Percentiles rank a stretch among this genome's conserved stretches.
These are phyloP conservation scores for Pseudogymnoascus sp. DNA, from an alignment of 2,329 filamentous ascomycete genomes.

Conservation along the genomic window DNA sequence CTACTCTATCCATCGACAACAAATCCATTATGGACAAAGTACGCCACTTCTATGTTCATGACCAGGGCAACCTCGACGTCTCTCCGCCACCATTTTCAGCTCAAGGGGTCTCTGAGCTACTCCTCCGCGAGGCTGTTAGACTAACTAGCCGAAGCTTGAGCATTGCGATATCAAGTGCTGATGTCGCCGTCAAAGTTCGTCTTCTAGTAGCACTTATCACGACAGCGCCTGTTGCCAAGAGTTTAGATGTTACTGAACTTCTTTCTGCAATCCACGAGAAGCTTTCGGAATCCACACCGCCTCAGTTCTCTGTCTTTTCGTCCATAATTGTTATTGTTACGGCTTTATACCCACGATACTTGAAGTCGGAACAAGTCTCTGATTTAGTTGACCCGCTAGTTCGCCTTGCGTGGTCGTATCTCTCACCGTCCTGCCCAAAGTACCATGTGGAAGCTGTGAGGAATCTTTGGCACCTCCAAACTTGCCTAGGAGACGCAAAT, in stretches of 20 bases:
- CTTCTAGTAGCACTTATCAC: conserved; percentile 50
- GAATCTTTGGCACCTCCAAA: conserved; percentile 78
- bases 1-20: conserved; percentile 30
- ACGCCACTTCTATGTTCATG: conserved; percentile 57
- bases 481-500: conserved; percentile 54
- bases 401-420: conserved; percentile 65
- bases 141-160: conserved; percentile 42
- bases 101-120: conserved; percentile 48
- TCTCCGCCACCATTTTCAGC: conserved; percentile 50
- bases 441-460: conserved; percentile 90
- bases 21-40: conserved; percentile 53
- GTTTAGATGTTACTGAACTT: conserved; percentile 39
- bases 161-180: conserved; percentile 33
- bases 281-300: conserved; percentile 30
- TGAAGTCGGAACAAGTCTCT: conserved; percentile 44
- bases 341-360: conserved; percentile 47
- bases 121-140: conserved; percentile 51
- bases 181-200: conserved; percentile 49
- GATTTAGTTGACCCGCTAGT: conserved; percentile 61
- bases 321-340: conserved; percentile 50
- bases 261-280: conserved; percentile 43
- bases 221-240: conserved; percentile 40
- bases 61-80: conserved; percentile 61
- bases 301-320: conserved; percentile 46
- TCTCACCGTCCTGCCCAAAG: conserved; percentile 77